Evolutionary conservation across 148 eudicot species (phyloP).

Genomic region (Arbutus unedo): DNA sequence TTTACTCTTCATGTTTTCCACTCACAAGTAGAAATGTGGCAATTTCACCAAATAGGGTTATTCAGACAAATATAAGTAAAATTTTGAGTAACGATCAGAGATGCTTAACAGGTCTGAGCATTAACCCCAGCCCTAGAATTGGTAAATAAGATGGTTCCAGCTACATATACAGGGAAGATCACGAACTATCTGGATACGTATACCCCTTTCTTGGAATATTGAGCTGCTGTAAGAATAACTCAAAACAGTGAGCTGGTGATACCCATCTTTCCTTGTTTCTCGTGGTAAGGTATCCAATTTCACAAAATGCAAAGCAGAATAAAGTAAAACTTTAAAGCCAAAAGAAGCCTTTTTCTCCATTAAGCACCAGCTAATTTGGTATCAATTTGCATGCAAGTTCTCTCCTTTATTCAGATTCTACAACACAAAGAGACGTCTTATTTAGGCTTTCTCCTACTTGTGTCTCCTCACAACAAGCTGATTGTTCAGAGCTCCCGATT

Average conservation of each 20-base stretch:
- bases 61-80: background rate
- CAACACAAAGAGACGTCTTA: background rate
- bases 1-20: background rate
- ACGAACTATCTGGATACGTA: background rate
- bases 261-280: conserved; percentile 60
- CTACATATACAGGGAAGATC: background rate
- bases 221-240: background rate
- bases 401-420: conserved; percentile 26
- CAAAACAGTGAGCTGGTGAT: conserved; percentile 15
- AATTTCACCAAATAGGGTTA: background rate
- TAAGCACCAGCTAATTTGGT: background rate
- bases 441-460: conserved; percentile 29
- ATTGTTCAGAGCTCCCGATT: conserved; percentile 6
- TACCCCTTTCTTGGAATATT: background rate
- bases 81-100: background rate
- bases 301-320: conserved; percentile 30
- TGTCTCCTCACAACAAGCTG: background rate
- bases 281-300: conserved; percentile 54
- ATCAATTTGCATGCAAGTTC: background rate
- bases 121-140: background rate
- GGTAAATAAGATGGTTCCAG: background rate
- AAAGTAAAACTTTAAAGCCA: conserved; percentile 38
- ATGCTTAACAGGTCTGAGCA: background rate
- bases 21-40: background rate
- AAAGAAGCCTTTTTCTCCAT: conserved; percentile 17